These are phyloP conservation scores for Cephaloascus albidus DNA, from an alignment of 805 yeast species.

Conservation along the genomic window DNA sequence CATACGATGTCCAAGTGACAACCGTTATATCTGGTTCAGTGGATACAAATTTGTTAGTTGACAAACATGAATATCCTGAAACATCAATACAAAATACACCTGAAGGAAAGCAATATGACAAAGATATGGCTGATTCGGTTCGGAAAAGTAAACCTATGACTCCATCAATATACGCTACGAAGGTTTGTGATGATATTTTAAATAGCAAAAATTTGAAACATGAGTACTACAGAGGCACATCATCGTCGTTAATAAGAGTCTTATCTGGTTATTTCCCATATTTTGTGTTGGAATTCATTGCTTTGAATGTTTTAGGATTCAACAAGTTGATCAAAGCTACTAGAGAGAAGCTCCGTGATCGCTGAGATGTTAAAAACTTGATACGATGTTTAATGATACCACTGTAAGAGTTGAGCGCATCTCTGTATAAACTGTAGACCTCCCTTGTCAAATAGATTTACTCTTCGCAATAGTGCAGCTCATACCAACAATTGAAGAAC, in stretches of 20 bases:
- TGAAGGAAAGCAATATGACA: neutral
- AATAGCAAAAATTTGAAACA: constrained; percentile 31
- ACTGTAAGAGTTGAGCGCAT: too few relatives aligned
- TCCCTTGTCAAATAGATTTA: too few relatives aligned
- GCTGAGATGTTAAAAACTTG: too few relatives aligned
- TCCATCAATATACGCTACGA: constrained; percentile 46
- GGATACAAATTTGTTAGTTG: constrained; percentile 9
- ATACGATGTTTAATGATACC: too few relatives aligned
- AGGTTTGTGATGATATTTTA: constrained; percentile 43
- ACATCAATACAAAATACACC: neutral
- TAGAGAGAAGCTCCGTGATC: neutral
- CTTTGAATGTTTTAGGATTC: neutral
- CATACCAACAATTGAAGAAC: too few relatives aligned
- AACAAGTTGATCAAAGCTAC: neutral
- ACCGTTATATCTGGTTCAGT: constrained; percentile 31
- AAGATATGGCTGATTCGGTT: constrained; percentile 32
- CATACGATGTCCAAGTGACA: constrained; percentile 28
- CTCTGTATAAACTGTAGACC: too few relatives aligned
- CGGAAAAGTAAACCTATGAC: constrained; percentile 47
- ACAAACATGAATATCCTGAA: neutral
- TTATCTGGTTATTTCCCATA: neutral
- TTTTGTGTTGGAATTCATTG: constrained; percentile 2
- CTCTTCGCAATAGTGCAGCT: too few relatives aligned
- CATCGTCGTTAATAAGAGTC: neutral
- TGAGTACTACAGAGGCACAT: constrained; percentile 42